Evolutionary conservation across 495 filamentous ascomycete genomes (phyloP).

Genomic region (Hyaloscypha bicolor): DNA sequence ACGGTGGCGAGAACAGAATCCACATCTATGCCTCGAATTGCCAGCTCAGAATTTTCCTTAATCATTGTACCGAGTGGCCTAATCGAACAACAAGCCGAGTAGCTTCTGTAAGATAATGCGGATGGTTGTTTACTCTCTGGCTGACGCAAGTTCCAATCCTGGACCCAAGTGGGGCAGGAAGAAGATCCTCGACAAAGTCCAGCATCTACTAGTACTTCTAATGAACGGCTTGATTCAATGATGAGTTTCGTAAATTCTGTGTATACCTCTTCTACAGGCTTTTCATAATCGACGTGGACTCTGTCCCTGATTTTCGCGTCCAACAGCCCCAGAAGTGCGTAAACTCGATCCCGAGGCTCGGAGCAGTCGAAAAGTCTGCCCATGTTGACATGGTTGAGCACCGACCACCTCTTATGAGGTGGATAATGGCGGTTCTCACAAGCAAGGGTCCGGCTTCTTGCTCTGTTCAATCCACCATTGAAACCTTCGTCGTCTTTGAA

Average conservation of each 20-base stretch:
- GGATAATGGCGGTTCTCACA: background rate
- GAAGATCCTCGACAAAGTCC: background rate
- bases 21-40: background rate
- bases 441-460: background rate
- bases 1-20: background rate
- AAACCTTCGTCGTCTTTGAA: background rate
- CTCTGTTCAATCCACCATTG: background rate
- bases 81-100: background rate
- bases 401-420: background rate
- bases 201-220: constrained; percentile 1
- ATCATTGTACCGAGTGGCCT: background rate
- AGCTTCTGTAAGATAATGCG: background rate
- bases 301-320: background rate
- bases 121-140: background rate
- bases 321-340: constrained; percentile 18
- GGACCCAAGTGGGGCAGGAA: constrained; percentile 18
- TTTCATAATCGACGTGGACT: constrained; percentile 15
- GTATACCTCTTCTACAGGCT: constrained; percentile 3
- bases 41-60: background rate
- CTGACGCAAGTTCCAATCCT: background rate
- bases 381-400: background rate
- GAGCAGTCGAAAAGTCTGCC: constrained; percentile 7
- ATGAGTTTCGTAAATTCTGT: background rate
- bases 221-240: background rate
- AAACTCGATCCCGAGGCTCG: constrained; percentile 29